Evolutionary conservation across 2,329 filamentous ascomycete genomes (phyloP), one percentile per base, ranked within the genome.

Genomic region (Capronia epimyces): DNA sequence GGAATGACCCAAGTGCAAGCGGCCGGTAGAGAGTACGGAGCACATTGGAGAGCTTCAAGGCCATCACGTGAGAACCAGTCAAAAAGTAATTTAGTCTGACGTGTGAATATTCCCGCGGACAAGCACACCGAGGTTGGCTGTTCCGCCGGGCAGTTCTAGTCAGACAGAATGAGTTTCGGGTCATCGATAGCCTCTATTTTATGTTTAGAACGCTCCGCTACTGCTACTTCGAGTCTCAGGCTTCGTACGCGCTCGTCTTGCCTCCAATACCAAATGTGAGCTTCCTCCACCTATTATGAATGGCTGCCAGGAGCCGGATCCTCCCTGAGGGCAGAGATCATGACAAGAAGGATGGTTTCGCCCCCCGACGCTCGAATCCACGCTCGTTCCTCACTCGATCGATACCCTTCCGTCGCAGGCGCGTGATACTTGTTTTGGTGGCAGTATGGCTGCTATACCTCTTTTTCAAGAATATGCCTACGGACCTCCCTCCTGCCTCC

Each of bases 381-480:
- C 45, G 25, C 20, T 48, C 43, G n/a, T 15, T 46, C 9, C 43
- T 54, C 29, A 50, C 43, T 31, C 41, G 66, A 44, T 64, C 66
- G 60, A 63, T 62, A 52, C 50, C 60, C 12, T 66, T 67, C 45
- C 67, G 70, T 16, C 65, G 65, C 46, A 78, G 77, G 63, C 78
- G 83, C 43, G 62, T 82, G 25, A 63, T 72, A 12, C 49, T 79
- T 3, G 72, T 70, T 29, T 45, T 77, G 3, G 48, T 77, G 41
- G 70, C 76, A 27, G 67, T 76, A 41, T 63, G 77, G 29, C 63
- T 77, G 22, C 53, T 88, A 18, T 85, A 84, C 64, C 68, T 87
- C 55, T 80, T 88, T 62, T 68, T 84, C 62, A 77, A 78, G 59
- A 79, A 84, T 64, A 78, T 86, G 49, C 82, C 83, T 7, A 74